These are phyloP conservation scores for Aureobasidium namibiae DNA, from an alignment of 2,329 filamentous ascomycete genomes.

Conservation along the genomic window DNA sequence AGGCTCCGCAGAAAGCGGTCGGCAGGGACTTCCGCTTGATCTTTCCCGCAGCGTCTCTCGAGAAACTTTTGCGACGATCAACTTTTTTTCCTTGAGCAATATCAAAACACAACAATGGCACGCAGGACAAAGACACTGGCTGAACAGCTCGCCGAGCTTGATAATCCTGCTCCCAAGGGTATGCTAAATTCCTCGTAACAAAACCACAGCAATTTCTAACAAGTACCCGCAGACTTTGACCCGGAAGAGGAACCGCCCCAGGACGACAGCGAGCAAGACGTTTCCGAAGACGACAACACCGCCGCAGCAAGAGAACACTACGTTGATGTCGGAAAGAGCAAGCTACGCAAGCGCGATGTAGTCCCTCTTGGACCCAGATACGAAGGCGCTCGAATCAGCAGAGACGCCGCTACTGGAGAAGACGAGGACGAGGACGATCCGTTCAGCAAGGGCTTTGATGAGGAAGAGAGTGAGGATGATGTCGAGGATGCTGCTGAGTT, in stretches of 20 bases:
- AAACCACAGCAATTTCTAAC: not conserved
- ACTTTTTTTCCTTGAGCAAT: constrained; percentile 2
- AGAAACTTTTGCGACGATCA: constrained; percentile 13
- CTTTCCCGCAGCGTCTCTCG: not conserved
- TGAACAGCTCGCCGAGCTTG: constrained; percentile 22
- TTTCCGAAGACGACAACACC: constrained; percentile 35
- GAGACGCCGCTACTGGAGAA: constrained; percentile 51
- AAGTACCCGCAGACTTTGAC: constrained; percentile 59
- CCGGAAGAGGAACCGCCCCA: constrained; percentile 61
- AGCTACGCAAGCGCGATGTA: constrained; percentile 64
- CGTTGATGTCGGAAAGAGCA: constrained; percentile 72
- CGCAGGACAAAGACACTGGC: constrained; percentile 13
- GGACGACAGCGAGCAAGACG: constrained; percentile 48
- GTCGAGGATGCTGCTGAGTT: constrained; percentile 33
- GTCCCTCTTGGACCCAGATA: constrained; percentile 70
- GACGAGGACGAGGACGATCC: constrained; percentile 44
- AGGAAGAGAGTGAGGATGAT: constrained; percentile 35
- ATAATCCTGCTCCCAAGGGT: constrained; percentile 24
- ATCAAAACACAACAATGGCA: constrained; percentile 12
- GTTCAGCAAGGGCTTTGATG: constrained; percentile 35
- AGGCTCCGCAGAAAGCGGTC: constrained; percentile 1
- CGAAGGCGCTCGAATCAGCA: constrained; percentile 65
- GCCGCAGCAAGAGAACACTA: constrained; percentile 76
- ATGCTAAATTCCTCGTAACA: not conserved
- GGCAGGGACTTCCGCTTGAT: constrained; percentile 9